Percentiles rank a stretch among this genome's conserved stretches.
Conservation (phyloP, 1,139 yeast genomes). For the Debaryomycetaceae sp. region DNA sequence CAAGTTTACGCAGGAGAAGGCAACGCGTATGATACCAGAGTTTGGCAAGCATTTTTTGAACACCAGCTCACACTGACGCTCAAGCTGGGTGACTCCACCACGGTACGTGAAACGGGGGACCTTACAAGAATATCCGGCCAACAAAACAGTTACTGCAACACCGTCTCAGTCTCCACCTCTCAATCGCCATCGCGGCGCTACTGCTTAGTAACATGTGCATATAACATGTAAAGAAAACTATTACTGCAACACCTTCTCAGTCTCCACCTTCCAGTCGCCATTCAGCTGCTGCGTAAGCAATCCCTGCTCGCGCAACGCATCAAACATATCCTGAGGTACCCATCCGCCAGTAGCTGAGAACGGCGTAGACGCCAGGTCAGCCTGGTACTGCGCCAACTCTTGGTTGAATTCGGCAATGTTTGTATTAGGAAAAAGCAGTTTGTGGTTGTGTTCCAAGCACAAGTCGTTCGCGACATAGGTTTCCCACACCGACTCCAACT, state of each 20-base stretch:
- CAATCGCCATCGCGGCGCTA: too few species aligned
- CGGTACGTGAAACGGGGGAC: too few species aligned
- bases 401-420: slow-evolving; percentile 46
- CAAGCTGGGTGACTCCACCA: too few species aligned
- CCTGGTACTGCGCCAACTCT: slow-evolving; percentile 57
- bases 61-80: too few species aligned
- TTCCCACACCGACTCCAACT: slow-evolving; percentile 68
- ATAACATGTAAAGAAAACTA: background rate
- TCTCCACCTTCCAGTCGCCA: slow-evolving; percentile 28
- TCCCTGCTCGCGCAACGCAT: slow-evolving; percentile 55
- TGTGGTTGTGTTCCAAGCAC: slow-evolving; percentile 22
- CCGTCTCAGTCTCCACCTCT: too few species aligned
- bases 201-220: too few species aligned
- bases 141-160: too few species aligned
- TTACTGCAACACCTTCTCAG: slow-evolving; percentile 26
- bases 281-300: slow-evolving; percentile 32
- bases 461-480: slow-evolving; percentile 54
- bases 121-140: too few species aligned
- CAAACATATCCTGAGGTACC: slow-evolving; percentile 91
- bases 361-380: slow-evolving; percentile 58
- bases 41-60: too few species aligned
- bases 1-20: too few species aligned
- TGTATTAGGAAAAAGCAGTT: slow-evolving; percentile 33
- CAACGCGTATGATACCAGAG: too few species aligned
- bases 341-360: slow-evolving; percentile 90